Evolutionary conservation across 164 flowering plant genomes (phyloP).

Genomic region (Chloranthus sessilifolius): DNA sequence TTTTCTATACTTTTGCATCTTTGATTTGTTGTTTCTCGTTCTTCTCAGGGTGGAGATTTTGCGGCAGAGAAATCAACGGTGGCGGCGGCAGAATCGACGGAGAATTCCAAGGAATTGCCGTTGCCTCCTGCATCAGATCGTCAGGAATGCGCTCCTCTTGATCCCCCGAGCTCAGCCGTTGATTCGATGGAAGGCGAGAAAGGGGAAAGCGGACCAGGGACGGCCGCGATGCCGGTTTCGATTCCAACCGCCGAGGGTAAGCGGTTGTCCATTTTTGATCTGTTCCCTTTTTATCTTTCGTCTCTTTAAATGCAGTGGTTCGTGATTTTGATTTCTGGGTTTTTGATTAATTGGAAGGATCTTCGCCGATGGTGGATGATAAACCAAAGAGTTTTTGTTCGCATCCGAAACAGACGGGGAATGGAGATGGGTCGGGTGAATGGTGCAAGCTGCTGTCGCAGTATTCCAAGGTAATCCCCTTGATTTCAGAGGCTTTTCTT

Average conservation of each 20-base stretch:
- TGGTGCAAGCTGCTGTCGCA: slow-evolving; percentile 76
- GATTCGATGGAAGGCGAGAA: slow-evolving; percentile 14
- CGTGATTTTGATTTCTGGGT: slow-evolving; percentile 7
- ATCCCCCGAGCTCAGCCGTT: slow-evolving; percentile 24
- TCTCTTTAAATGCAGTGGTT: background rate
- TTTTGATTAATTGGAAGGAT: slow-evolving; percentile 21
- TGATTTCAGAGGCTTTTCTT: background rate
- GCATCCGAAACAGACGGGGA: slow-evolving; percentile 34
- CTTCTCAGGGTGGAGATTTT: slow-evolving; percentile 38
- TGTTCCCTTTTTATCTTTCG: background rate
- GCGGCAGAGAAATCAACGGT: slow-evolving; percentile 38
- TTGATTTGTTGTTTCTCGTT: slow-evolving; percentile 8
- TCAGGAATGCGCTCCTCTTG: slow-evolving; percentile 33
- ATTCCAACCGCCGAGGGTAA: slow-evolving; percentile 45
- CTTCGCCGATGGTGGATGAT: slow-evolving; percentile 32
- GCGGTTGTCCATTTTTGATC: too few species aligned
- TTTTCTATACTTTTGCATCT: background rate
- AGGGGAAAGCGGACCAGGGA: slow-evolving; percentile 14
- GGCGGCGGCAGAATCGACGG: slow-evolving; percentile 25
- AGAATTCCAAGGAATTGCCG: slow-evolving; percentile 44
- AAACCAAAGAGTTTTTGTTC: slow-evolving; percentile 43
- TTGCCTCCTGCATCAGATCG: slow-evolving; percentile 37
- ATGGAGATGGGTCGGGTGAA: slow-evolving; percentile 22
- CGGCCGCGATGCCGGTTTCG: slow-evolving; percentile 22
- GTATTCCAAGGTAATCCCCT: slow-evolving; percentile 42